Percentiles rank a stretch among this genome's conserved stretches.
Conservation (phyloP, 2,329 filamentous ascomycete genomes). For the Cladosporium sphaerospermum region DNA sequence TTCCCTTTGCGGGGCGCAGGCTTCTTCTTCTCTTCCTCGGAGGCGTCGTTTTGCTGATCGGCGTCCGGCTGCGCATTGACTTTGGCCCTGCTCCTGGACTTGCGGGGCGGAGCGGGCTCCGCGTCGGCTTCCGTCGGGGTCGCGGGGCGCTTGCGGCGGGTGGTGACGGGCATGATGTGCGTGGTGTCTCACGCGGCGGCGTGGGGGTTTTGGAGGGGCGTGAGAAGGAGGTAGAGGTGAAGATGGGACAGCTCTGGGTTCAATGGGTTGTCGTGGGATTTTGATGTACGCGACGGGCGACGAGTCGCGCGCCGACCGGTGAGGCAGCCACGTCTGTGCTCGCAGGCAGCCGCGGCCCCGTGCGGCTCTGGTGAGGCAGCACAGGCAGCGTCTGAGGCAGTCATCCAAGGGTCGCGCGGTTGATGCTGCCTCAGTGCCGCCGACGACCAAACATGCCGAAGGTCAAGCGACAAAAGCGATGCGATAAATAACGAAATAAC, state of each 20-base stretch:
- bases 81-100: constrained; percentile 9
- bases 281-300: not conserved
- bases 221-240: not conserved
- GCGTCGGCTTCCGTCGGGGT: not conserved
- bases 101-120: constrained; percentile 3
- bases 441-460: too few species aligned
- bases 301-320: not conserved
- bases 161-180: not conserved
- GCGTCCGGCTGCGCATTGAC: not conserved
- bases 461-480: too few species aligned
- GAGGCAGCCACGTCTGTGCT: not conserved
- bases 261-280: not conserved
- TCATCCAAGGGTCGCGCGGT: too few species aligned
- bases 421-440: too few species aligned
- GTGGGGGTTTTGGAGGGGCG: too few species aligned
- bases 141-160: constrained; percentile 6
- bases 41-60: not conserved
- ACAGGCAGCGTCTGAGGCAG: not conserved
- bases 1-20: not conserved
- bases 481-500: too few species aligned
- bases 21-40: not conserved
- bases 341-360: not conserved
- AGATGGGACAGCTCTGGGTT: not conserved
- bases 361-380: constrained; percentile 1
- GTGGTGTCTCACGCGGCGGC: not conserved